Evolutionary conservation across 495 filamentous ascomycete species (phyloP).

Genomic region (Penicillium cosmopolitanum): DNA sequence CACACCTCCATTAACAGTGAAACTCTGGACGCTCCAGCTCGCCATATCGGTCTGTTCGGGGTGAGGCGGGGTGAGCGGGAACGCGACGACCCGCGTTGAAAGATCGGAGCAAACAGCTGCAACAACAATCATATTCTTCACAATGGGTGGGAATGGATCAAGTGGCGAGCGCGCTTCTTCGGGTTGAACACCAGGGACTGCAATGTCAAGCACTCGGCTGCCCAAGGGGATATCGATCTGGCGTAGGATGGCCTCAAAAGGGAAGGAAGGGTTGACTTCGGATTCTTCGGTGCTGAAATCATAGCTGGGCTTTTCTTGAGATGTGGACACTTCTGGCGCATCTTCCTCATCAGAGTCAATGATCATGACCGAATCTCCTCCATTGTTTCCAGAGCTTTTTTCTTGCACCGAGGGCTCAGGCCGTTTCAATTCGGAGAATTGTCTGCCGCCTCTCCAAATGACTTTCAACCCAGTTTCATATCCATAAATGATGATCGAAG

Average conservation of each 20-base stretch:
- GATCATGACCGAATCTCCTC: conserved; percentile 69
- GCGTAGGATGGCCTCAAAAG: conserved; percentile 61
- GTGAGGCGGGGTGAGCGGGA: conserved; percentile 77
- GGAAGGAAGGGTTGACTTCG: conserved; percentile 58
- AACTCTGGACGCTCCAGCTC: conserved; percentile 63
- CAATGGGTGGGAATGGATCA: conserved; percentile 61
- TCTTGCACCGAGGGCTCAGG: conserved; percentile 24
- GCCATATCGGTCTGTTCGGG: conserved; percentile 43
- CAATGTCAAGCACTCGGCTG: conserved; percentile 61
- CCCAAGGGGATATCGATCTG: conserved; percentile 70
- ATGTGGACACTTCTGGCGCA: conserved; percentile 39
- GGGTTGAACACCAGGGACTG: conserved; percentile 59
- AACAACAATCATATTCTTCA: conserved; percentile 69
- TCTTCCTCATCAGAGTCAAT: conserved; percentile 81
- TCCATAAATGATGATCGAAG: conserved; percentile 80
- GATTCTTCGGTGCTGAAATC: conserved; percentile 62
- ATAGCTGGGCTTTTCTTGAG: conserved; percentile 43
- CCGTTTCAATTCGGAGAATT: conserved; percentile 54
- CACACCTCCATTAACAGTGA: conserved; percentile 51
- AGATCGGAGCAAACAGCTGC: conserved; percentile 71
- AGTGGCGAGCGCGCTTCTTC: conserved; percentile 47
- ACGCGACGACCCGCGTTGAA: conserved; percentile 66
- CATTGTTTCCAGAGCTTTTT: conserved; percentile 39
- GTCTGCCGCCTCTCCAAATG: conserved; percentile 78
- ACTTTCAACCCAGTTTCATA: conserved; percentile 78